These are phyloP conservation scores for Xylaria acuta DNA, from an alignment of 495 filamentous ascomycete species.

Conservation along the genomic window DNA sequence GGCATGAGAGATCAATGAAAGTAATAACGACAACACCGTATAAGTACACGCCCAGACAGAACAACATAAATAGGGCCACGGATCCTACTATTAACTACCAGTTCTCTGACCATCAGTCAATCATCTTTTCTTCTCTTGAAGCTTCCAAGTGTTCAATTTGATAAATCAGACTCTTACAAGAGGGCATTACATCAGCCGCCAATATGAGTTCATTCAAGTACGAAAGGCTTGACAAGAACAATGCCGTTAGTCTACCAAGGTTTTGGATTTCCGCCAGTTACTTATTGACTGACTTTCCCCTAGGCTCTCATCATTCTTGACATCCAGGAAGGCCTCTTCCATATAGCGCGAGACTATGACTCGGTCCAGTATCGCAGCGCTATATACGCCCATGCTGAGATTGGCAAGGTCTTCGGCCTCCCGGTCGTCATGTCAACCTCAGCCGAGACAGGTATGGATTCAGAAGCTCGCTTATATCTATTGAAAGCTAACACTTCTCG, in stretches of 20 bases:
- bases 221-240: constrained; percentile 61
- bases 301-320: constrained; percentile 72
- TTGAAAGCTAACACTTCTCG: constrained; percentile 1
- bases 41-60: background rate
- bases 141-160: background rate
- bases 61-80: constrained; percentile 5
- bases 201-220: constrained; percentile 38
- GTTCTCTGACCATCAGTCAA: background rate
- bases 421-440: constrained; percentile 76
- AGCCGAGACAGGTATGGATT: constrained; percentile 54
- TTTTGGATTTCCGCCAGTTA: constrained; percentile 9
- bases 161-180: background rate
- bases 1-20: background rate
- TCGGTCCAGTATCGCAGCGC: constrained; percentile 67
- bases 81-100: background rate
- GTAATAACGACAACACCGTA: background rate
- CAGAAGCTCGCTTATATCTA: background rate
- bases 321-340: constrained; percentile 73
- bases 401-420: constrained; percentile 70
- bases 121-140: background rate
- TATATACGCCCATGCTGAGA: constrained; percentile 71
- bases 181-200: background rate
- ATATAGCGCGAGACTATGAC: constrained; percentile 68
- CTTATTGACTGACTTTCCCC: constrained; percentile 24
- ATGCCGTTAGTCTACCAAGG: constrained; percentile 51